Evolutionary conservation across 2,329 filamentous ascomycete genomes (phyloP).

Genomic region (Gliomastix tumulicola): DNA sequence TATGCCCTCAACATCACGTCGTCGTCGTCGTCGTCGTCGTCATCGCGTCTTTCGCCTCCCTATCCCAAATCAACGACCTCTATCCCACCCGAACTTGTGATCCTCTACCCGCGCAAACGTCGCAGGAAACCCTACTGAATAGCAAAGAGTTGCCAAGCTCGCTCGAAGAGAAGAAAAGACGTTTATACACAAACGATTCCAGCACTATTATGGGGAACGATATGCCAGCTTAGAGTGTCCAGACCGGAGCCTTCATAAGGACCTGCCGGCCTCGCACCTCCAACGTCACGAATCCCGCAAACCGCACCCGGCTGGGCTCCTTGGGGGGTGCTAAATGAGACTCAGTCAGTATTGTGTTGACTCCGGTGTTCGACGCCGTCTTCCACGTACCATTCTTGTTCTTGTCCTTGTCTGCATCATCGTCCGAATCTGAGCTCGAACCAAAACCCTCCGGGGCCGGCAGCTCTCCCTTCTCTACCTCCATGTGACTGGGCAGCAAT

Average conservation of each 20-base stretch:
- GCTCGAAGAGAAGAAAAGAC: too few species aligned
- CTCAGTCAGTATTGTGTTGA: conserved; percentile 29
- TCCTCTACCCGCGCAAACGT: too few species aligned
- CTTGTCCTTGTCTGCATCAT: conserved; percentile 33
- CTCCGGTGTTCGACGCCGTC: conserved; percentile 11
- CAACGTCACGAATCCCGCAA: conserved; percentile 67
- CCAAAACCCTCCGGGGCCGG: conserved; percentile 44
- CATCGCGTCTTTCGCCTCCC: too few species aligned
- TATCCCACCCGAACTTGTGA: too few species aligned
- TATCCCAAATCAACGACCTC: too few species aligned
- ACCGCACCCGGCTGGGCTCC: conserved; percentile 55
- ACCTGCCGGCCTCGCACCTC: conserved; percentile 73
- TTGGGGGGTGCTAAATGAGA: conserved; percentile 29
- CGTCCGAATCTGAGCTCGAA: conserved; percentile 34
- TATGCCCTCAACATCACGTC: too few species aligned
- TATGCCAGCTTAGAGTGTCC: conserved; percentile 46
- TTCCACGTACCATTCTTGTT: conserved; percentile 25
- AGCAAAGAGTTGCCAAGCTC: too few species aligned
- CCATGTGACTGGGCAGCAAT: conserved; percentile 72
- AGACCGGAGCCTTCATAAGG: conserved; percentile 69
- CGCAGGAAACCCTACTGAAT: too few species aligned
- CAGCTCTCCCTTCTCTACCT: conserved; percentile 67
- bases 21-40: too few species aligned
- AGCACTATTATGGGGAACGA: too few species aligned
- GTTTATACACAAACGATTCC: too few species aligned